Evolutionary conservation across 441 rosid genomes (phyloP), one percentile per base, ranked within the genome.

Genomic region (Gossypium davidsonii): DNA sequence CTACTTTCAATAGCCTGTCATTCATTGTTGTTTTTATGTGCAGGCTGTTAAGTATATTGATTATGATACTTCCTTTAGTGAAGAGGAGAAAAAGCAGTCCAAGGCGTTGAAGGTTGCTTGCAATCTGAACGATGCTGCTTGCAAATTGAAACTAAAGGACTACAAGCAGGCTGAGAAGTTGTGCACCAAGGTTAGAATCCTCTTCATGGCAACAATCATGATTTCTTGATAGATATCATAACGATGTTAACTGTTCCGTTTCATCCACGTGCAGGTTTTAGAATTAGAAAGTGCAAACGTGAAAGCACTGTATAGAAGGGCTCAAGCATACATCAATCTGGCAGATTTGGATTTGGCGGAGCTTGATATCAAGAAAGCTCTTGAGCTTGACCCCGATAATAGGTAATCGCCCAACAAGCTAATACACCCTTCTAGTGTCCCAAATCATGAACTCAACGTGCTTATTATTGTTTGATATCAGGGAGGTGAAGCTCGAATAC

Each of bases 331-430:
- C 76, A 90, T 86, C 23, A 84, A 90, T 23, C 60, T 83, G 11
- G 83, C 88, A 3, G 97, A 93, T 80, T 75, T 93, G 73, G 98
- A 89, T 77, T 79, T 88, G 85, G 97, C 98, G 0, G 97, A 93
- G 87, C 15, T 88, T 6, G 98, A 91, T 63, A 81, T 93, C 17
- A 91, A 88, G 85, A 93, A 88, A 58, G 98, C 98, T 3, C 92
- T 93, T 12, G 97, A 93, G 85, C 89, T 93, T 14, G 92, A 93
- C 23, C 98, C 98, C 28, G 69, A 87, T 59, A 93, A 93, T 75
- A 85, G 93, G 98, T 86, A 60, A 72, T 67, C 3, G 4, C 71
- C 34, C 14, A 8, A 14, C 6, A 7, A 7, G 58, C 58, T 4
- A 14, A 59, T 59, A 17, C 4, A 8, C 9, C 18, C 10, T 59